Conservation (phyloP, 1,284 basidiomycete species). For the Malassezia sympodialis region DNA sequence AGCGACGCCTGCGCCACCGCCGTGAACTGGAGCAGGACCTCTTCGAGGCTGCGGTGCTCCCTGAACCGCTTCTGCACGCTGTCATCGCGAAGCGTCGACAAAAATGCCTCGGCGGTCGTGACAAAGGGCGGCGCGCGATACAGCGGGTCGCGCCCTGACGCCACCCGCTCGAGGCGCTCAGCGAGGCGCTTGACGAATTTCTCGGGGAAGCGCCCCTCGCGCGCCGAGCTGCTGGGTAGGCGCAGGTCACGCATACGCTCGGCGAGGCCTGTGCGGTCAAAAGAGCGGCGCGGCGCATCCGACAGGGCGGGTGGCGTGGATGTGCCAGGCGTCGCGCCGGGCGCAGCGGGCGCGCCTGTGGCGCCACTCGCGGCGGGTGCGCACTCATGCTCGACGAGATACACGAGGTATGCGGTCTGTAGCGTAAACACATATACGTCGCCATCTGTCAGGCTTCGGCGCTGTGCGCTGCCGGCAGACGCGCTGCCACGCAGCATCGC, state of each 20-base stretch:
- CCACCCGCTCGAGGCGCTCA: constrained; percentile 40
- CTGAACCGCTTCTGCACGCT: constrained; percentile 56
- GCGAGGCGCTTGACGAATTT: constrained; percentile 41
- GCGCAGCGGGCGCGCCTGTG: constrained; percentile 14
- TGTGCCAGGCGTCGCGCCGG: constrained; percentile 3
- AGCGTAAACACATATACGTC: constrained; percentile 44
- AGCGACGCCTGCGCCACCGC: constrained; percentile 56
- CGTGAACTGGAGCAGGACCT: constrained; percentile 89
- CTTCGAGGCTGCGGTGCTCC: constrained; percentile 91
- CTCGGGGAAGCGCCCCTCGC: constrained; percentile 36
- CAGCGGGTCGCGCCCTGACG: constrained; percentile 38
- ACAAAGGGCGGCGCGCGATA: constrained; percentile 35
- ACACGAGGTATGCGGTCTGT: constrained; percentile 33
- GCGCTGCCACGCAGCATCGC: constrained; percentile 17
- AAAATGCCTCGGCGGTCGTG: constrained; percentile 40
- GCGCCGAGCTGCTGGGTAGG: constrained; percentile 12
- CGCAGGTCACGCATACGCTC: constrained; percentile 34
- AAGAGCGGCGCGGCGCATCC: background rate
- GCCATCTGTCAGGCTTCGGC: constrained; percentile 33
- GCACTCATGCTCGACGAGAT: constrained; percentile 12
- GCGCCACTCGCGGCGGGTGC: constrained; percentile 3
- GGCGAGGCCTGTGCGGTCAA: constrained; percentile 15
- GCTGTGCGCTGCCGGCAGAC: constrained; percentile 18
- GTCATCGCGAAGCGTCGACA: constrained; percentile 39
- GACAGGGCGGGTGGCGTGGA: constrained; percentile 8